These are phyloP conservation scores for Cercospora citrullina DNA, from an alignment of 2,329 filamentous ascomycete genomes.

Conservation along the genomic window DNA sequence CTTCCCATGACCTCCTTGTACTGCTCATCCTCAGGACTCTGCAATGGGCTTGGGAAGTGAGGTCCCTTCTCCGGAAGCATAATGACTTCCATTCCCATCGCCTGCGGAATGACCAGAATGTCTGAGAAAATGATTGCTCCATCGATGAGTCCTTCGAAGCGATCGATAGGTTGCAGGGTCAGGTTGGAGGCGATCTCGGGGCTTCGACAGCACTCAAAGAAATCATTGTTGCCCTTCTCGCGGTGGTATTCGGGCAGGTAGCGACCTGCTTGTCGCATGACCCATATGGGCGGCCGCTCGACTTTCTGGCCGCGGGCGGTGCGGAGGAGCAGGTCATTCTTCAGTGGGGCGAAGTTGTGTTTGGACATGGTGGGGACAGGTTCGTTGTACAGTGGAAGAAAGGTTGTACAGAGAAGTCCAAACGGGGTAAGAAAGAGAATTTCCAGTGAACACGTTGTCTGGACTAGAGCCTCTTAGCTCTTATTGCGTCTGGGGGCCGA, in stretches of 20 bases:
- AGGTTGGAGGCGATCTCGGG: slow-evolving; percentile 91
- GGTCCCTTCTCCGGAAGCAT: slow-evolving; percentile 98
- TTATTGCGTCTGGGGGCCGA: slow-evolving; percentile 1
- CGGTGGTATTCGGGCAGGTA: slow-evolving; percentile 98
- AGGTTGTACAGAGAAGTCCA: not conserved
- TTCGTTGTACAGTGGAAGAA: not conserved
- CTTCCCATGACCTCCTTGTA: slow-evolving; percentile 74
- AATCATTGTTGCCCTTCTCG: slow-evolving; percentile 86
- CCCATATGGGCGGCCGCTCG: slow-evolving; percentile 93
- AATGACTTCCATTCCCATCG: slow-evolving; percentile 96
- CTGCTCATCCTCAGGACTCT: slow-evolving; percentile 76
- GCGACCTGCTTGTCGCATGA: slow-evolving; percentile 98
- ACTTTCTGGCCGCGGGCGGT: slow-evolving; percentile 88
- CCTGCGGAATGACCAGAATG: slow-evolving; percentile 95
- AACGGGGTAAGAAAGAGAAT: not conserved
- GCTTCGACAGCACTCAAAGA: slow-evolving; percentile 95
- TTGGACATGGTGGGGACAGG: slow-evolving; percentile 9
- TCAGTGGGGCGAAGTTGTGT: slow-evolving; percentile 71
- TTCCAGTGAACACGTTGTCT: slow-evolving; percentile 5
- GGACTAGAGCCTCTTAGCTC: not conserved
- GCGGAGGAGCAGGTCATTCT: slow-evolving; percentile 90
- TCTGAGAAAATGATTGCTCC: slow-evolving; percentile 99
- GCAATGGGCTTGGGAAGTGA: slow-evolving; percentile 84
- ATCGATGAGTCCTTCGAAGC: slow-evolving; percentile 86
- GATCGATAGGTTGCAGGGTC: slow-evolving; percentile 91